These are phyloP conservation scores for Xylaria sp. DNA, from an alignment of 2,329 filamentous ascomycete genomes.

Conservation along the genomic window DNA sequence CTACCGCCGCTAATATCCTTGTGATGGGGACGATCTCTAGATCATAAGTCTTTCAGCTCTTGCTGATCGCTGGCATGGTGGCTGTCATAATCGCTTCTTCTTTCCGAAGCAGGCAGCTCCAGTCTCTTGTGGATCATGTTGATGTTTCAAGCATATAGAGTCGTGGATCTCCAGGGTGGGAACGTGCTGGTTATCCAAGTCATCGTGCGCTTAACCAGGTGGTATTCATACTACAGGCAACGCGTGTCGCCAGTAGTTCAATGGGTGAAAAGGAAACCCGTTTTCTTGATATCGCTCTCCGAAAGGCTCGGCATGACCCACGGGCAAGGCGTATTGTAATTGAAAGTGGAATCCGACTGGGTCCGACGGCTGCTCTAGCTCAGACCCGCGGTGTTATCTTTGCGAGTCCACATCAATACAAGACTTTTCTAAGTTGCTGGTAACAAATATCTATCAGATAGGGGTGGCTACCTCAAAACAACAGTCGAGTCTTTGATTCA, in stretches of 20 bases:
- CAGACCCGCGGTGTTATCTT: neutral
- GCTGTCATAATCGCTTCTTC: conserved; percentile 18
- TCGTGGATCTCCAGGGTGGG: neutral
- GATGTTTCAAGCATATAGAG: neutral
- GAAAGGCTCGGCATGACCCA: conserved; percentile 18
- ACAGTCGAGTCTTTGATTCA: too few species aligned
- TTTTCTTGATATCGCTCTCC: conserved; percentile 23
- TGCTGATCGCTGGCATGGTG: conserved; percentile 15
- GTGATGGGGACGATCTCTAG: neutral
- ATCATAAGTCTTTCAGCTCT: conserved; percentile 18
- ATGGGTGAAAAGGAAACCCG: neutral
- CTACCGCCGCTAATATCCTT: neutral
- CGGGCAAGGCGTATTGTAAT: conserved; percentile 10
- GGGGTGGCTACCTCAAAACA: too few species aligned
- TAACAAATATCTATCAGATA: too few species aligned
- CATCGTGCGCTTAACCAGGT: neutral
- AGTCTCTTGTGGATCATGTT: neutral
- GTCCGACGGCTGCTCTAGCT: neutral
- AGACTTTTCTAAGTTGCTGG: too few species aligned
- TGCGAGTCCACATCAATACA: too few species aligned
- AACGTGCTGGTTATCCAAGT: neutral
- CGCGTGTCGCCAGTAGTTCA: conserved; percentile 1
- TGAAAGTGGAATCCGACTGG: neutral
- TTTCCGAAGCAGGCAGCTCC: conserved; percentile 20
- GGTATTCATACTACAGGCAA: neutral